Base-by-base conservation (phyloP, 2,329 filamentous ascomycete species). In the Ascochyta viciae-villosae region DNA sequence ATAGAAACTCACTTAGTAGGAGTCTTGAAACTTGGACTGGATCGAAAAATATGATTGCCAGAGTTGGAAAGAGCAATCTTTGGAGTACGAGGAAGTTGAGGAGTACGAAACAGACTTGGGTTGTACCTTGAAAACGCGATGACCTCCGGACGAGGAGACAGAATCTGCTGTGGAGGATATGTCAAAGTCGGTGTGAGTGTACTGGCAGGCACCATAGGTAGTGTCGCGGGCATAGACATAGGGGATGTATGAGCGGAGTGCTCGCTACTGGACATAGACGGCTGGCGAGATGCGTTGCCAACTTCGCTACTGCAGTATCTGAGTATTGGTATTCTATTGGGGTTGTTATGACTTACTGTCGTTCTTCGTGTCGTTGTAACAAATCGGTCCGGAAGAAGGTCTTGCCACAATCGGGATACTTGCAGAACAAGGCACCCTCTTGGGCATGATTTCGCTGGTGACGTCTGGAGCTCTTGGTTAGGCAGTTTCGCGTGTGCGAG, bases 371-470 rank as follows among this genome's bases (percentile, higher is more conserved):
- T 49, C 79, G 73, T 34, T 74, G 68, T 10, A 81, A 68, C 22
- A 81, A 75, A 62, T 81, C 79, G 45, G 76, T 66, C 26, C 79
- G 75, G 55, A 73, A 76, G 66, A 81, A 81, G 1, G 72, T 71
- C 51, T 78, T 78, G 15, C 71, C 74, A 64, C 79, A 81, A 24
- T 71, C 70, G 16, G 73, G 64, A 27, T 73, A 71, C 27, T 78
- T 72, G 64, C 79, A 81, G 6, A 71, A 63, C 34, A 78, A 72
- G 6, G 73, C 68, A 50, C 74, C 75, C 47, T 76, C 75, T 33
- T 76, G 74, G 31, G 74, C 74, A 59, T 81, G 79, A 52, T 81
- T 81, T 50, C 78, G 77, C 58, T 80, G 76, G 59, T 81, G 79
- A 54, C 79, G 76, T 61, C 79, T 80, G 50, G 15, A 41, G 13